These are phyloP conservation scores for Termitomyces sp. DNA, from an alignment of 768 basidiomycete species.

Conservation along the genomic window DNA sequence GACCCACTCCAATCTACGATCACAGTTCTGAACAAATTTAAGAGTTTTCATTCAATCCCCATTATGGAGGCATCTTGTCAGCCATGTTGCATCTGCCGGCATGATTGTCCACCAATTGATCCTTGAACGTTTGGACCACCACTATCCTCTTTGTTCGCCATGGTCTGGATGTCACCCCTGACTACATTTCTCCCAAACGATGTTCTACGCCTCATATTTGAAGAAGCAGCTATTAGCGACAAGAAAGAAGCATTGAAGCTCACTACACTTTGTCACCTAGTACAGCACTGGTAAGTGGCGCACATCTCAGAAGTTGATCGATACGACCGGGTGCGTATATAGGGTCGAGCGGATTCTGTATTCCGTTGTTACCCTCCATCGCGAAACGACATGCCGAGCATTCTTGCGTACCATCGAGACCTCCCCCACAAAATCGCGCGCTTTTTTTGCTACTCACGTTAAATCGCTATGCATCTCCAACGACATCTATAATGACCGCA, in stretches of 20 bases:
- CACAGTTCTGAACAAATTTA: not conserved
- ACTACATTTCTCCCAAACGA: conserved; percentile 27
- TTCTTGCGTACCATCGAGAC: conserved; percentile 35
- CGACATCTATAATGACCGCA: conserved; percentile 25
- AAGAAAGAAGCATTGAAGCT: conserved; percentile 26
- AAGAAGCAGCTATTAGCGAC: conserved; percentile 26
- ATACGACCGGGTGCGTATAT: not conserved
- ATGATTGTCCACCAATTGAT: conserved; percentile 9
- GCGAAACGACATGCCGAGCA: conserved; percentile 25
- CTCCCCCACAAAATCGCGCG: conserved; percentile 23
- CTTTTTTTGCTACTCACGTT: conserved; percentile 30
- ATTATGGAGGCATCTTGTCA: not conserved
- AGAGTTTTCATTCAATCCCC: not conserved
- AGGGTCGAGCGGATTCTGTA: conserved; percentile 35
- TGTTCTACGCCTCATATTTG: conserved; percentile 30
- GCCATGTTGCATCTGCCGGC: not conserved
- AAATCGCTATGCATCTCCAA: conserved; percentile 32
- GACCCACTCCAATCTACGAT: conserved; percentile 9
- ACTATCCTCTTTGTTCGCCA: not conserved
- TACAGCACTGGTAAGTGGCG: conserved; percentile 27
- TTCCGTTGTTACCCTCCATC: conserved; percentile 26
- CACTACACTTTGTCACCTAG: conserved; percentile 23
- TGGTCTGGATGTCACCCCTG: conserved; percentile 6
- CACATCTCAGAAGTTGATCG: not conserved
- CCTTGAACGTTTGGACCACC: not conserved